Conservation (phyloP, 2,329 filamentous ascomycete genomes). For the Sporothrix mexicana region DNA sequence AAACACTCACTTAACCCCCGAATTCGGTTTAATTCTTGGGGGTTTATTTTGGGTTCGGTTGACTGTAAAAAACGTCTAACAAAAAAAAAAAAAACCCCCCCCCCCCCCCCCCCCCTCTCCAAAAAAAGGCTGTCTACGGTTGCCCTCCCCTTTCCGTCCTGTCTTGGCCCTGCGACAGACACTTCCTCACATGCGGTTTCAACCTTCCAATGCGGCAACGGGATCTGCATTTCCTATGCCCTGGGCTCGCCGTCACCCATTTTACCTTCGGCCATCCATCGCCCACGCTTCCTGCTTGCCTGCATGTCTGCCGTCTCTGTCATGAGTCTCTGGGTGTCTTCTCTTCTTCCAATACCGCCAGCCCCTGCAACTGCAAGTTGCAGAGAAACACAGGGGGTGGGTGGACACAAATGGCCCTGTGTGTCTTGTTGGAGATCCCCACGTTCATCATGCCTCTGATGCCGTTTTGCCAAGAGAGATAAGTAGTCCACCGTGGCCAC, state of each 20-base stretch:
- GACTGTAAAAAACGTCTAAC: too few relatives aligned
- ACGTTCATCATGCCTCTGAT: slow-evolving; percentile 25
- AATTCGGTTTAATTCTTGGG: too few relatives aligned
- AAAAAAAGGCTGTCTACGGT: background rate
- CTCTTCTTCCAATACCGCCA: background rate
- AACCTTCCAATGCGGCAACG: slow-evolving; percentile 41
- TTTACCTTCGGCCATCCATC: background rate
- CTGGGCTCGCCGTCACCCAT: slow-evolving; percentile 26
- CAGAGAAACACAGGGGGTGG: background rate
- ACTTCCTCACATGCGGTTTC: slow-evolving; percentile 43
- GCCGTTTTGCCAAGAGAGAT: slow-evolving; percentile 39
- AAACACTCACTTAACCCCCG: too few relatives aligned
- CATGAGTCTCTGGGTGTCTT: slow-evolving; percentile 3
- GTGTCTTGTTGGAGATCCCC: slow-evolving; percentile 31
- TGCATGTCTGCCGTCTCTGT: background rate
- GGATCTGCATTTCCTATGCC: slow-evolving; percentile 42
- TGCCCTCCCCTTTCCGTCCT: slow-evolving; percentile 27
- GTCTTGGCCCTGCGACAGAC: slow-evolving; percentile 40
- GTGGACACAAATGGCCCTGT: slow-evolving; percentile 18
- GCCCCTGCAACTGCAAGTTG: slow-evolving; percentile 27
- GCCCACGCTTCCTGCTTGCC: slow-evolving; percentile 4
- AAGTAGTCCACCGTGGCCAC: slow-evolving; percentile 36
- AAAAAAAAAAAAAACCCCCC: background rate
- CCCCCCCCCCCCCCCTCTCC: too few relatives aligned
- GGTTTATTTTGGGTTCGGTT: too few relatives aligned